phyloP scores from a whole-genome alignment of 2,329 filamentous ascomycete genomes.

The Beauveria australis region DNA sequence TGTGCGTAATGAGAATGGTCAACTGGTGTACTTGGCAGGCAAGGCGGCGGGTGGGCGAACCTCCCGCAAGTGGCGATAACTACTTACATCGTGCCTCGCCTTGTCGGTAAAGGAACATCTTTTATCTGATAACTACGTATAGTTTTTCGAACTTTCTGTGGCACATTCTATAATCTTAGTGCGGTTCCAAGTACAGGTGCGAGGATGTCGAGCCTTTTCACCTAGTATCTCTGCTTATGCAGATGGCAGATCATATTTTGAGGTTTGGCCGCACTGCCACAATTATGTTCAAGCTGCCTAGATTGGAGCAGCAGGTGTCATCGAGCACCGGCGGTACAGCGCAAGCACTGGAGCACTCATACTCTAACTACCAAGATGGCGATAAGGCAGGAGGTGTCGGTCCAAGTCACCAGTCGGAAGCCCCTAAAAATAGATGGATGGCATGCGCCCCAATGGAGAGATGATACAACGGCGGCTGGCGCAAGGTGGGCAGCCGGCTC shows the following conservation, averaged over 20 bases:
- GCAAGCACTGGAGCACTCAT: not conserved
- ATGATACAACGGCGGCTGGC: not conserved
- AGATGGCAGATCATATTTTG: not conserved
- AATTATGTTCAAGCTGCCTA: not conserved
- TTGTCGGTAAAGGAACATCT: not conserved
- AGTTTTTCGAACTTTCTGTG: not conserved
- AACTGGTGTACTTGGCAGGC: not conserved
- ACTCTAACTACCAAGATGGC: not conserved
- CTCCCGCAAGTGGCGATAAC: not conserved
- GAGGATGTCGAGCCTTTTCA: not conserved
- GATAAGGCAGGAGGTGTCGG: not conserved
- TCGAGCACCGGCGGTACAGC: not conserved
- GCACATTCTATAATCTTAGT: not conserved
- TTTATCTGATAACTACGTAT: not conserved
- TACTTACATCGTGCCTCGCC: not conserved
- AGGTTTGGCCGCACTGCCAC: not conserved
- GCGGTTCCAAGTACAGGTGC: not conserved
- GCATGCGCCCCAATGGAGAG: not conserved
- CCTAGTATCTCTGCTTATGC: not conserved
- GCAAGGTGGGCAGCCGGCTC: not conserved
- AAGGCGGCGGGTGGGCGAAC: not conserved
- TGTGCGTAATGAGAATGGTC: not conserved
- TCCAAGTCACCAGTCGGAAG: not conserved
- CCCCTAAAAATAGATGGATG: constrained; percentile 4
- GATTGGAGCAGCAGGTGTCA: not conserved